Conservation (phyloP, 805 yeast species). For the Yarrowia alimentaria region DNA sequence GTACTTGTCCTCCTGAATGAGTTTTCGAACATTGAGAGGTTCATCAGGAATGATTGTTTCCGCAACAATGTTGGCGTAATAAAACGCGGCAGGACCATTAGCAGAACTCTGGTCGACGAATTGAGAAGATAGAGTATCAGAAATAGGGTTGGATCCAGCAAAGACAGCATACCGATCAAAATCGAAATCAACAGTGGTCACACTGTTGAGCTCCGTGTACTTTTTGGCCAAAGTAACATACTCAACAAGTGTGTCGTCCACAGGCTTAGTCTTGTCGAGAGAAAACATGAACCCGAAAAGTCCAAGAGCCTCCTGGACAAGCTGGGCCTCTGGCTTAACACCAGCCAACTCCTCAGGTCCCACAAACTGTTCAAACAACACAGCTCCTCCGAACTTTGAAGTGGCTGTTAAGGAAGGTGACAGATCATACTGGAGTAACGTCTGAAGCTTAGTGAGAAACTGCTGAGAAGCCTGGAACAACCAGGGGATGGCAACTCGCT, state of each 20-base stretch:
- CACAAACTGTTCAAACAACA: constrained; percentile 21
- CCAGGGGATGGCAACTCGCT: constrained; percentile 4
- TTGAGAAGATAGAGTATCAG: constrained; percentile 1
- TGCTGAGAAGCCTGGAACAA: constrained; percentile 8
- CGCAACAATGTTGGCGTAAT: constrained; percentile 17
- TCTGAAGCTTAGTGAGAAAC: constrained; percentile 4
- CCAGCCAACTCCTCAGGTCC: constrained; percentile 25
- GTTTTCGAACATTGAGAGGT: constrained; percentile 2
- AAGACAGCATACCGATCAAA: constrained; percentile 22
- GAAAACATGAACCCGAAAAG: constrained; percentile 21
- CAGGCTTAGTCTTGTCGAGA: constrained; percentile 16
- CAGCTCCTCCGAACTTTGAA: constrained; percentile 19
- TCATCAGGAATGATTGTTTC: background rate
- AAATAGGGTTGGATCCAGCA: background rate
- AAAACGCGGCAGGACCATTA: constrained; percentile 13
- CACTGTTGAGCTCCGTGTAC: constrained; percentile 22
- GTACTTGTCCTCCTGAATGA: constrained; percentile 2
- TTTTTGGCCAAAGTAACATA: constrained; percentile 14
- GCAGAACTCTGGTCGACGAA: background rate
- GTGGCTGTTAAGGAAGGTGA: constrained; percentile 11
- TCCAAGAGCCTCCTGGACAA: constrained; percentile 13
- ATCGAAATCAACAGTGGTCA: constrained; percentile 12
- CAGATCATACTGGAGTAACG: constrained; percentile 8
- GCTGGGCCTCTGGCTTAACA: constrained; percentile 11
- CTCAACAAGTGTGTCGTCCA: constrained; percentile 17